Conservation (phyloP, 2,329 filamentous ascomycete genomes). For the Colletotrichum theobromicola region DNA sequence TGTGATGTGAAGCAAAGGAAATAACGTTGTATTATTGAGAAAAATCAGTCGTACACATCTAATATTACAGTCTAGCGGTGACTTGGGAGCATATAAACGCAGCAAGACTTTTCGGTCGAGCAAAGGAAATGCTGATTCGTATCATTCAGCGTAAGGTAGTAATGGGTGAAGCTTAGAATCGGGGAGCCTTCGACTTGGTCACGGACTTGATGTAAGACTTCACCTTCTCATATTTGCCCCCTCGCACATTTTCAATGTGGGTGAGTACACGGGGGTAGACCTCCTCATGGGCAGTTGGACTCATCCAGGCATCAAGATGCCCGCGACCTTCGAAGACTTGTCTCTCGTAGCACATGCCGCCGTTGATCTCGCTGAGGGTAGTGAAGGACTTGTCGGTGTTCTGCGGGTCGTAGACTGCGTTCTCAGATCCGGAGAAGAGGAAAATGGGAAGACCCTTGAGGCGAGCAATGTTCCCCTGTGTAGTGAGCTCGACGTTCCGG, state of each 20-base stretch:
- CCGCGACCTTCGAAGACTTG: constrained; percentile 28
- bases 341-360: constrained; percentile 27
- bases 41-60: neutral
- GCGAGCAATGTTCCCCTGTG: neutral
- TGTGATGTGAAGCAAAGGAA: neutral
- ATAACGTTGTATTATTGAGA: neutral
- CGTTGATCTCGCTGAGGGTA: constrained; percentile 24
- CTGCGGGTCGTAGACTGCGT: constrained; percentile 26
- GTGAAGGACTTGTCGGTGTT: constrained; percentile 29
- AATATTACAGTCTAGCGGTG: neutral
- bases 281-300: constrained; percentile 21
- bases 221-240: neutral
- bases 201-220: neutral
- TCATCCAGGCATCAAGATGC: constrained; percentile 32
- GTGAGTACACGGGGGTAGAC: constrained; percentile 25
- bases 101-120: neutral
- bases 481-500: neutral
- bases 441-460: constrained; percentile 16
- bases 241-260: constrained; percentile 1
- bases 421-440: constrained; percentile 24
- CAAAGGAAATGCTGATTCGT: neutral
- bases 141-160: neutral
- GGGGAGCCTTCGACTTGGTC: neutral
- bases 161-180: neutral
- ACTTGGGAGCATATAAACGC: neutral